A percentile compares a stretch with the other conserved stretches of the same genome.
Evolutionary conservation across 352 stramenopile genomes (phyloP).

Genomic region (Pythium chondricola): DNA sequence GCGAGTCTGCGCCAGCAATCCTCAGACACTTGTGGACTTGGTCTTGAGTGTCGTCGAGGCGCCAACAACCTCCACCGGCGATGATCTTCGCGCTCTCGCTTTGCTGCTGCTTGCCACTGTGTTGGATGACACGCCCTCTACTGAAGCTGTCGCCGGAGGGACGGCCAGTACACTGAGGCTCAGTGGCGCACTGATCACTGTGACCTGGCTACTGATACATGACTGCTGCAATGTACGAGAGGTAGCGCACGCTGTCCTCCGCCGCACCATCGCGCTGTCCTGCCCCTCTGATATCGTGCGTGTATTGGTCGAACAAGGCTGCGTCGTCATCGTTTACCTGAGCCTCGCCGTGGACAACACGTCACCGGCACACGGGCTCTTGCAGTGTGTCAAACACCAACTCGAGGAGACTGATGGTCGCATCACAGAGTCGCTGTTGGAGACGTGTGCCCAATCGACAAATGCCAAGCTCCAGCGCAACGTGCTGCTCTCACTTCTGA

Average conservation of each 20-base stretch:
- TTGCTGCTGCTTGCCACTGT: conserved; percentile 1
- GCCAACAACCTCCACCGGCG: not conserved
- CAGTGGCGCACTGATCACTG: conserved; percentile 29
- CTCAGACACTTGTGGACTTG: not conserved
- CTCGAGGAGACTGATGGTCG: conserved; percentile 18
- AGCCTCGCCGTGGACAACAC: conserved; percentile 4
- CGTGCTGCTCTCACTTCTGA: conserved; percentile 31
- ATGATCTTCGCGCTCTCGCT: not conserved
- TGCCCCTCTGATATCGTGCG: conserved; percentile 26
- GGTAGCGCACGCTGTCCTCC: conserved; percentile 16
- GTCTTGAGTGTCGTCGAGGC: not conserved
- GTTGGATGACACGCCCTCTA: conserved; percentile 11
- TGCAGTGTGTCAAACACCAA: conserved; percentile 25
- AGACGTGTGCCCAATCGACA: conserved; percentile 26
- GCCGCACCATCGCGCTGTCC: conserved; percentile 17
- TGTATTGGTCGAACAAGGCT: conserved; percentile 41
- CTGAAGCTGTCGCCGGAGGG: too few species aligned
- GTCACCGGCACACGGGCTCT: too few species aligned
- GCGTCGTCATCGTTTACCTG: conserved; percentile 28
- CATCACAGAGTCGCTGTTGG: conserved; percentile 19
- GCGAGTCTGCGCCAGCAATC: too few species aligned
- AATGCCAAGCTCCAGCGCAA: conserved; percentile 39
- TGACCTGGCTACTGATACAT: conserved; percentile 36
- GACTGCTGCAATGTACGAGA: conserved; percentile 8
- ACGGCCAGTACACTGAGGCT: conserved; percentile 25